Evolutionary conservation across 2,329 filamentous ascomycete species (phyloP).

Genomic region (Cytospora leucostoma): DNA sequence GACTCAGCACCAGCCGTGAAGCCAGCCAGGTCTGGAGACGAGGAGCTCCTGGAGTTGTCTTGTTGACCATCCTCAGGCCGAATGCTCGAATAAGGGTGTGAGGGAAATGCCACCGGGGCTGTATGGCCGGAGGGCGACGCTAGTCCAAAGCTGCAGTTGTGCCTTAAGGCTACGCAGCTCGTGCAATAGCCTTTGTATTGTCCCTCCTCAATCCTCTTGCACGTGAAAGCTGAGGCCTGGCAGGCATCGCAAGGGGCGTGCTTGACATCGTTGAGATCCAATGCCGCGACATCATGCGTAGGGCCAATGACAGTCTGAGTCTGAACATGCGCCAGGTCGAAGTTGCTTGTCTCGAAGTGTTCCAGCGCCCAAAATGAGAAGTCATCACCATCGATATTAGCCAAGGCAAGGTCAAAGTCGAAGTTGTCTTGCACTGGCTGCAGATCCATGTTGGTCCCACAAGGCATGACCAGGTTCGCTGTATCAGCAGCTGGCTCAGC

Average conservation of each 20-base stretch:
- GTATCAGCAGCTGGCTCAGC: conserved; percentile 40
- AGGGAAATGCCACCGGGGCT: conserved; percentile 44
- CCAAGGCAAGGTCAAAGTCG: conserved; percentile 57
- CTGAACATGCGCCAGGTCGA: conserved; percentile 29
- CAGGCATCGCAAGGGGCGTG: conserved; percentile 56
- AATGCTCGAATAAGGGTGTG: conserved; percentile 47
- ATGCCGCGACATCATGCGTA: conserved; percentile 28
- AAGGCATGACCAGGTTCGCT: conserved; percentile 36
- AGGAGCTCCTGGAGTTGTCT: conserved; percentile 27
- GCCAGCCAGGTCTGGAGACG: conserved; percentile 34
- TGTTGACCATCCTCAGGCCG: conserved; percentile 39
- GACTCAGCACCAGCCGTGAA: conserved; percentile 30
- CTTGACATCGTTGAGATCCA: conserved; percentile 46
- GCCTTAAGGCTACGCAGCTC: conserved; percentile 60
- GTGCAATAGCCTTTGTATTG: conserved; percentile 62
- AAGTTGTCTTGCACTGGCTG: conserved; percentile 29
- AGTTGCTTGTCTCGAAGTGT: conserved; percentile 52
- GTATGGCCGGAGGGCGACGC: conserved; percentile 38
- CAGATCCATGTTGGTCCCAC: conserved; percentile 39
- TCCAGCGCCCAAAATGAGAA: conserved; percentile 61
- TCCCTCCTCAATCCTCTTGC: conserved; percentile 63
- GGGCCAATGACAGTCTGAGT: conserved; percentile 19
- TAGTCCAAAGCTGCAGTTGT: conserved; percentile 58
- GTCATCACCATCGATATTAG: conserved; percentile 59
- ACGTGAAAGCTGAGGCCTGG: conserved; percentile 53